Base-by-base conservation (phyloP, 257 asterid species). In the Scutellaria minor region DNA sequence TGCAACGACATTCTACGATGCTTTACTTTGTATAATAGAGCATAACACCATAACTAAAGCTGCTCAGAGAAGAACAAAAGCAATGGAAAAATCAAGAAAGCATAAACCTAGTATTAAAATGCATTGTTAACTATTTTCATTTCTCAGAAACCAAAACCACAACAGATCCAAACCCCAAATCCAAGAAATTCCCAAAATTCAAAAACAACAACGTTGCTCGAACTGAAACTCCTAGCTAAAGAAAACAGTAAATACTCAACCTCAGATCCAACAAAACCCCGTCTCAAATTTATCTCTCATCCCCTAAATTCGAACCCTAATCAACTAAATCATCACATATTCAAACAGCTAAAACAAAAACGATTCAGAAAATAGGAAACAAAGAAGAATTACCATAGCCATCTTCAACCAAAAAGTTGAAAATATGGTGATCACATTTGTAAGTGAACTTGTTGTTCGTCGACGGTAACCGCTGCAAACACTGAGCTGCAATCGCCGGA, bases 401-500 rank as follows among this genome's bases (percentile, higher is more conserved):
- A 80, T 91, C 92, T 78, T 89, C 89, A 68, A 86, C 87, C 40
- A 89, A 79, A 78, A 84, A 91, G 84, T 89, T 89, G 47, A 87
- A 91, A 73, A 85, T 87, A 72, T 91, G 97, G 72, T 83, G 92
- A 82, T 91, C 96, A 44, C 90, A 87, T 12, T 91, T 89, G 83
- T 89, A 90, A 20, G 92, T 87, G 73, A 85, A 89, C 78, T 89
- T 90, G 67, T 86, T 89, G 70, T 84, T 88, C 3, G 89, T 31
- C 2, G 96, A 87, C 59, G 97, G 94, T 58, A 91, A 35, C 77
- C 76, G 82, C 82, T 88, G 92, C 76, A 91, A 78, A 41, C 96
- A 91, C 89, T 87, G 96, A 66, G 86, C 94, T 1, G 97, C 97
- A 52, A 91, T 89, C 72, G 90, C 96, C 73, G 96, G 94, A 13